Conservation (phyloP, 257 asterid species). For the Hygrophila difformis region DNA sequence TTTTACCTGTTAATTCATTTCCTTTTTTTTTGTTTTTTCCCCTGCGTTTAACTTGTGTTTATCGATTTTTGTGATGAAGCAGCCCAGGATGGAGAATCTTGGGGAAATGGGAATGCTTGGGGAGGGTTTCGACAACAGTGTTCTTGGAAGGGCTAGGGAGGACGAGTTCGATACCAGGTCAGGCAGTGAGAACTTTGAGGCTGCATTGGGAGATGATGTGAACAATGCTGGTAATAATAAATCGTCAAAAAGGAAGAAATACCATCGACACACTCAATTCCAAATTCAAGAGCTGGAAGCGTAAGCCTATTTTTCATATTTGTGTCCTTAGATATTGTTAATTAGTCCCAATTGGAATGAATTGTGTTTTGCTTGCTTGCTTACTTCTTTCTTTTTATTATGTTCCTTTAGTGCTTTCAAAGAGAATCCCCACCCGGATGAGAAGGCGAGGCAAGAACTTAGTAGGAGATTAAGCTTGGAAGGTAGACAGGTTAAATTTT, state of each 20-base stretch:
- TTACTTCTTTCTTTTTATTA: too few relatives aligned
- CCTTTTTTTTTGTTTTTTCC: neutral
- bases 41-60: slow-evolving; percentile 8
- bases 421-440: slow-evolving; percentile 90
- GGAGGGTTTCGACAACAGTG: slow-evolving; percentile 29
- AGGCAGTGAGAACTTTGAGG: slow-evolving; percentile 65
- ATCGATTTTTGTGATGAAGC: slow-evolving; percentile 20
- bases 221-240: slow-evolving; percentile 26
- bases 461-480: slow-evolving; percentile 58
- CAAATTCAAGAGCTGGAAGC: slow-evolving; percentile 87
- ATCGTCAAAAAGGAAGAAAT: slow-evolving; percentile 42
- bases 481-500: slow-evolving; percentile 69
- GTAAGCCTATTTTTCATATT: too few relatives aligned
- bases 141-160: slow-evolving; percentile 30
- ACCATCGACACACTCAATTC: slow-evolving; percentile 57
- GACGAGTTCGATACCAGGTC: slow-evolving; percentile 60
- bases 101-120: slow-evolving; percentile 48
- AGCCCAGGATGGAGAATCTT: slow-evolving; percentile 66
- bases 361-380: too few relatives aligned
- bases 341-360: neutral
- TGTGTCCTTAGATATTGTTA: too few relatives aligned
- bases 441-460: slow-evolving; percentile 66
- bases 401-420: slow-evolving; percentile 49
- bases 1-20: too few relatives aligned
- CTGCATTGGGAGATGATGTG: slow-evolving; percentile 57